These are phyloP conservation scores for Stephania yunnanensis DNA, from an alignment of 164 flowering plant genomes.

Conservation along the genomic window DNA sequence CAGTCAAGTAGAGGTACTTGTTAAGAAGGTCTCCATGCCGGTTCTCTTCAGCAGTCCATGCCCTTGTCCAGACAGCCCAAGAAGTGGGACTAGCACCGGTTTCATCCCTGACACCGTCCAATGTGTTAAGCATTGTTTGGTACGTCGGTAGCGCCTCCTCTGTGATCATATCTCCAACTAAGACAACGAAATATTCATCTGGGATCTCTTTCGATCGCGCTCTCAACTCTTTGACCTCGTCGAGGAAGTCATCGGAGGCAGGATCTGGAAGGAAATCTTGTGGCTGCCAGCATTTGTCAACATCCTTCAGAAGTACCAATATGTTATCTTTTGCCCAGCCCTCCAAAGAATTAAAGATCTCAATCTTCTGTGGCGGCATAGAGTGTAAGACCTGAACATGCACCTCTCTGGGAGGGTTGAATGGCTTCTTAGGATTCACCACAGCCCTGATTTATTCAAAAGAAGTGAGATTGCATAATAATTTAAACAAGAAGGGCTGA, in stretches of 20 bases:
- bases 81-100: constrained; percentile 70
- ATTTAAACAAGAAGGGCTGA: neutral
- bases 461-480: neutral
- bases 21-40: constrained; percentile 59
- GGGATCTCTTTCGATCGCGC: constrained; percentile 62
- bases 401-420: constrained; percentile 53
- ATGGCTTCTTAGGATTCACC: constrained; percentile 45
- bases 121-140: constrained; percentile 52
- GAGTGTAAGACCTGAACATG: constrained; percentile 65
- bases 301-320: constrained; percentile 51
- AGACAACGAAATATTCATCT: constrained; percentile 58
- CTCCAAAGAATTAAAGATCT: constrained; percentile 58
- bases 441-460: constrained; percentile 33
- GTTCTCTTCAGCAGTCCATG: constrained; percentile 64
- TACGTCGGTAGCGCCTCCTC: constrained; percentile 53
- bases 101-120: constrained; percentile 59
- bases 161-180: constrained; percentile 69
- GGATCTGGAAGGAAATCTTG: constrained; percentile 70
- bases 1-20: constrained; percentile 58
- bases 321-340: constrained; percentile 63
- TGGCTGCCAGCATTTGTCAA: constrained; percentile 74
- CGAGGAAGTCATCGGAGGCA: constrained; percentile 49
- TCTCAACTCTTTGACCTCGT: constrained; percentile 51
- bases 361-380: constrained; percentile 65
- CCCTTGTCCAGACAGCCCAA: constrained; percentile 75